A percentile compares a stretch with the other conserved stretches of the same genome.
Evolutionary conservation across 2,329 filamentous ascomycete genomes (phyloP).

Genomic region (Allantophomopsis cytisporea): DNA sequence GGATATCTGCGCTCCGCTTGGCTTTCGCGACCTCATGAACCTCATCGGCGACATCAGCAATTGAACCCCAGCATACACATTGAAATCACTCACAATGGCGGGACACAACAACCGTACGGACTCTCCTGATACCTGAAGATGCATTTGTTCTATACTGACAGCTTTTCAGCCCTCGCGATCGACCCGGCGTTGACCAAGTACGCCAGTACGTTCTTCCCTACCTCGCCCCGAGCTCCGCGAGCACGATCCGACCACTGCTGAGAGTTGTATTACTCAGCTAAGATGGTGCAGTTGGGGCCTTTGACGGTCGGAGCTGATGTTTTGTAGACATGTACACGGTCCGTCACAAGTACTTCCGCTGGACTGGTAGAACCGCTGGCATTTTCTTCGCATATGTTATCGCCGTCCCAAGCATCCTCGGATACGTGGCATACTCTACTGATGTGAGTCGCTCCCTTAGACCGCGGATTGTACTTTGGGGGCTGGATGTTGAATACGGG

Average conservation of each 20-base stretch:
- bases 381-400: slow-evolving; percentile 67
- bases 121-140: background rate
- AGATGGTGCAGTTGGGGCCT: background rate
- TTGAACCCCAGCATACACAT: background rate
- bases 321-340: slow-evolving; percentile 63
- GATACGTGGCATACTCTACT: slow-evolving; percentile 61
- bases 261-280: no score
- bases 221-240: slow-evolving; percentile 1
- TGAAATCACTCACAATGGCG: slow-evolving; percentile 25
- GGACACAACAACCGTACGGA: slow-evolving; percentile 31
- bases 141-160: background rate
- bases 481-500: background rate
- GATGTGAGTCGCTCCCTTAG: slow-evolving; percentile 54
- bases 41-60: slow-evolving; percentile 4
- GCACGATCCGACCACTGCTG: no score
- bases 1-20: background rate
- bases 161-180: slow-evolving; percentile 13
- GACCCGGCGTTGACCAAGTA: slow-evolving; percentile 34
- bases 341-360: slow-evolving; percentile 91
- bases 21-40: slow-evolving; percentile 2
- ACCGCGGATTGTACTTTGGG: background rate
- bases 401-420: slow-evolving; percentile 57
- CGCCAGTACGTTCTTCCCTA: slow-evolving; percentile 26
- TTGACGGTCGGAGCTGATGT: slow-evolving; percentile 3
- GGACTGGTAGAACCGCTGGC: slow-evolving; percentile 72